Evolutionary conservation across 192 early-diverging fungal genomes (phyloP).

Genomic region (Coemansia sp.): DNA sequence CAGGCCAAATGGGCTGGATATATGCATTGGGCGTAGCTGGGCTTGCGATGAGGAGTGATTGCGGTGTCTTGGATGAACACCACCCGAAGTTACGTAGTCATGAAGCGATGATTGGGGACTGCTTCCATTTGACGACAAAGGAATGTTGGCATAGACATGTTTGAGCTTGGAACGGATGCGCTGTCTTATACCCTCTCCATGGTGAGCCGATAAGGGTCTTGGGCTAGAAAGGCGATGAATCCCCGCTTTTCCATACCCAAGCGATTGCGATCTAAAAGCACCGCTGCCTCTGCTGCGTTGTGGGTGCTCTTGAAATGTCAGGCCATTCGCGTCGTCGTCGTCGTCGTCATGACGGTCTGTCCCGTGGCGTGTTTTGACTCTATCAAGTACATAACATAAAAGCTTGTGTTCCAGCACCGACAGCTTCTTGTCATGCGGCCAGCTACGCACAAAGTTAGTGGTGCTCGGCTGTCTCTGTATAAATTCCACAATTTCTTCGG

Average conservation of each 20-base stretch:
- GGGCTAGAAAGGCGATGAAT: background rate
- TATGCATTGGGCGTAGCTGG: background rate
- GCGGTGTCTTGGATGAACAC: background rate
- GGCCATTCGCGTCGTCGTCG: background rate
- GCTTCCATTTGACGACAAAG: background rate
- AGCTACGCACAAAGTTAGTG: background rate
- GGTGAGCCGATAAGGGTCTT: background rate
- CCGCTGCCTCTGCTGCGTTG: background rate
- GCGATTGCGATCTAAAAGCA: background rate
- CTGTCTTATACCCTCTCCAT: background rate
- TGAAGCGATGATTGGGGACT: background rate
- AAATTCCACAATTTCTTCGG: conserved; percentile 19
- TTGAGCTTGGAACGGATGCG: background rate
- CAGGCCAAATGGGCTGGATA: background rate
- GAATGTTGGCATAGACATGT: background rate
- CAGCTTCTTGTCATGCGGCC: conserved; percentile 28
- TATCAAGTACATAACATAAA: conserved; percentile 27
- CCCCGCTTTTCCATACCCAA: background rate
- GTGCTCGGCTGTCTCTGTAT: conserved; percentile 17
- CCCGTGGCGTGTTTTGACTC: background rate
- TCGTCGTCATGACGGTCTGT: background rate
- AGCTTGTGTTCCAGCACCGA: conserved; percentile 45
- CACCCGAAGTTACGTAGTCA: background rate
- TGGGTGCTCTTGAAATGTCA: background rate
- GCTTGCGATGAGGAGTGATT: background rate